These are phyloP conservation scores for Rhododendron henanense DNA, from an alignment of 148 eudicot species.

Conservation along the genomic window DNA sequence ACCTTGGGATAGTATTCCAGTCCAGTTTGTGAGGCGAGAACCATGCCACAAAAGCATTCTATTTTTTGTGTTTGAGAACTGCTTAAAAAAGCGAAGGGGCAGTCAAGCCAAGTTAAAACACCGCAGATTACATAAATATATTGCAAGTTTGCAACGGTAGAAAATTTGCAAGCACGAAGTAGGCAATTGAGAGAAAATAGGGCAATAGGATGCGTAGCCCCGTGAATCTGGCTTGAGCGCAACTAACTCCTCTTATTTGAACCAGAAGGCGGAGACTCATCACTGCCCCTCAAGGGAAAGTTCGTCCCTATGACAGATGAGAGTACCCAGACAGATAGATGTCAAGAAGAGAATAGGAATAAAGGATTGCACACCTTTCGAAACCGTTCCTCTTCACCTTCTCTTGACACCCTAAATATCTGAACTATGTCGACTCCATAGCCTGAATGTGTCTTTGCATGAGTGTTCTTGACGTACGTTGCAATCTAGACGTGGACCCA, in stretches of 20 bases:
- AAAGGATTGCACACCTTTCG: conserved; percentile 40
- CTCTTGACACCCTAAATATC: conserved; percentile 73
- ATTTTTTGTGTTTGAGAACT: conserved; percentile 70
- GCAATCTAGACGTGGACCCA: conserved; percentile 45
- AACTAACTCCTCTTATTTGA: neutral
- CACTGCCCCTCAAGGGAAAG: neutral
- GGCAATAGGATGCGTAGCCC: neutral
- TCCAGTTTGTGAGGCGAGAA: conserved; percentile 94
- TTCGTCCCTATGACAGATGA: neutral
- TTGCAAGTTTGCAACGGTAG: neutral
- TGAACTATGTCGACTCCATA: conserved; percentile 76
- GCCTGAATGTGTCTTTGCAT: conserved; percentile 82
- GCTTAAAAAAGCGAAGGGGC: conserved; percentile 13
- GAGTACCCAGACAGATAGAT: neutral
- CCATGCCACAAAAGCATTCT: conserved; percentile 99
- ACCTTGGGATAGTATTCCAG: conserved; percentile 97
- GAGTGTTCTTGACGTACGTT: conserved; percentile 79
- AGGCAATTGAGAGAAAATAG: neutral
- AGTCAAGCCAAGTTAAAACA: neutral
- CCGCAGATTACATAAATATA: neutral
- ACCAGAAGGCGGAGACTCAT: neutral
- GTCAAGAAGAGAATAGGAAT: neutral
- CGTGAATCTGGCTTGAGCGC: neutral
- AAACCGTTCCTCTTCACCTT: conserved; percentile 69
- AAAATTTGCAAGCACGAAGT: neutral